These are phyloP conservation scores for Komagataella populi DNA, from an alignment of 805 yeast genomes.

Conservation along the genomic window DNA sequence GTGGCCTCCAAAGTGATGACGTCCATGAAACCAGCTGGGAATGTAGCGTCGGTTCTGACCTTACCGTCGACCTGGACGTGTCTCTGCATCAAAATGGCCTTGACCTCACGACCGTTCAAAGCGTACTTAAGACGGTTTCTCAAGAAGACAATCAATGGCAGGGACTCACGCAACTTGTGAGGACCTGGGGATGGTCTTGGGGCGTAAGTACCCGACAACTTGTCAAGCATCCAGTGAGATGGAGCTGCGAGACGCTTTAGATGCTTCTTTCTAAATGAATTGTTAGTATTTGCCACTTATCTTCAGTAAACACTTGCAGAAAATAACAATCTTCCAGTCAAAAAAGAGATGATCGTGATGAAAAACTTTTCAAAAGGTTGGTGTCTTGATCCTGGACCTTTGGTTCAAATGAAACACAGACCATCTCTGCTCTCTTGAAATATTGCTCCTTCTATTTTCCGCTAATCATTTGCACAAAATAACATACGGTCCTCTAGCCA, in stretches of 20 bases:
- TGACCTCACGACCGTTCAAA: conserved; percentile 97
- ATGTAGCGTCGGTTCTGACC: conserved; percentile 97
- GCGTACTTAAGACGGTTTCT: conserved; percentile 99
- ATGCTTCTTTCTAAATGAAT: conserved; percentile 73
- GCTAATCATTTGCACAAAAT: neutral
- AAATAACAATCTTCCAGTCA: neutral
- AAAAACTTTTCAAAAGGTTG: neutral
- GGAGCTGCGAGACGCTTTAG: conserved; percentile 99
- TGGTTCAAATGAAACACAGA: neutral
- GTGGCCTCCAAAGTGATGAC: conserved; percentile 95
- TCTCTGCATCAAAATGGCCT: conserved; percentile 96
- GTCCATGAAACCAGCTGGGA: conserved; percentile 99
- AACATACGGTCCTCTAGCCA: conserved; percentile 73
- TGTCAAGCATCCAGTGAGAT: conserved; percentile 99
- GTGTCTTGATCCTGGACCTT: neutral
- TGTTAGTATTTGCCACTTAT: neutral
- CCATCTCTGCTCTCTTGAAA: neutral
- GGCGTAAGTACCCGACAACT: conserved; percentile 97
- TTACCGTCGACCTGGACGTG: conserved; percentile 98
- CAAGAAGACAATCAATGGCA: conserved; percentile 91
- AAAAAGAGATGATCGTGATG: neutral
- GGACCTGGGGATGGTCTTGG: conserved; percentile 99
- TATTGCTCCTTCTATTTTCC: neutral
- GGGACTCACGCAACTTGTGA: conserved; percentile 96
- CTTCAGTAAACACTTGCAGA: neutral